Conservation (phyloP, 345 rosid species). For the Durio zibethinus region DNA sequence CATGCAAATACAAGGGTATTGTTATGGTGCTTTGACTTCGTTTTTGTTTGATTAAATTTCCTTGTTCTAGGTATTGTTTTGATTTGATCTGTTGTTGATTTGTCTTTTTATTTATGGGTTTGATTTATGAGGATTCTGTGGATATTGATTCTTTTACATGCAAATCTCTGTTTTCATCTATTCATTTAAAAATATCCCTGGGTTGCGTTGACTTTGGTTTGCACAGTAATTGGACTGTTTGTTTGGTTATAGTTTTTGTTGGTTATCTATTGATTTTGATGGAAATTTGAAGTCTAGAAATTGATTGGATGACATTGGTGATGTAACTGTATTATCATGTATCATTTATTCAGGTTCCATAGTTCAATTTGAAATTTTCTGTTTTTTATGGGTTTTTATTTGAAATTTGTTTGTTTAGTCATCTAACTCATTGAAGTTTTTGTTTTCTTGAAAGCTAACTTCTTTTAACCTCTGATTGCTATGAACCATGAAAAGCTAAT, state of each 20-base stretch:
- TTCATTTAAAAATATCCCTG: not conserved
- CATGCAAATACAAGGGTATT: not conserved
- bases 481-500: not conserved
- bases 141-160: not conserved
- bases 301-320: not conserved
- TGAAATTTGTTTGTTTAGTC: not conserved
- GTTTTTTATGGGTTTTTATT: not conserved
- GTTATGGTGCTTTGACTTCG: slow-evolving; percentile 13
- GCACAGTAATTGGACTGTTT: not conserved
- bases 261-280: not conserved
- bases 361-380: not conserved
- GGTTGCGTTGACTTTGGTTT: not conserved
- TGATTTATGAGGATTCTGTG: not conserved
- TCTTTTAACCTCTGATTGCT: not conserved
- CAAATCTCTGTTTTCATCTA: not conserved
- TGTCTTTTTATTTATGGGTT: not conserved
- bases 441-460: not conserved
- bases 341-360: not conserved
- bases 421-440: not conserved
- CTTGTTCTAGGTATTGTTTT: not conserved
- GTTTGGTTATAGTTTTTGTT: not conserved
- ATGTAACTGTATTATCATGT: not conserved
- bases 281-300: not conserved
- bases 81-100: not conserved
- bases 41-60: not conserved